Base-by-base conservation (phyloP, 305 asterid genomes). In the Solanum hybrid region DNA sequence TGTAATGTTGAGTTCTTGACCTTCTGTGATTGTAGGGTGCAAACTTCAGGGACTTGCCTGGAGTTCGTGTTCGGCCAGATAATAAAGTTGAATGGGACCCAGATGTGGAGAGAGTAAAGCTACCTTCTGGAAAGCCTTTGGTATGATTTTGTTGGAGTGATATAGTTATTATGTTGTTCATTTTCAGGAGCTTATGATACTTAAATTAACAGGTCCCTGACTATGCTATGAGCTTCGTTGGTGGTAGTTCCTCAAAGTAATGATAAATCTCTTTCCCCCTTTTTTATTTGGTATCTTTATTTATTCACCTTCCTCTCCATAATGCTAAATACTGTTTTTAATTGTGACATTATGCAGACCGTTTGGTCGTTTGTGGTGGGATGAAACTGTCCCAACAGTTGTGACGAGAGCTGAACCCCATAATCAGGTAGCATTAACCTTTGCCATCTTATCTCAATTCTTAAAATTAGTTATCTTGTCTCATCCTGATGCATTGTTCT, bases 331-430 rank as follows among this genome's bases (percentile, higher is more conserved):
- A 13, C 27, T 16, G 71, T 26, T 81, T 66, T 87, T 86, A 24
- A 81, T 12, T 13, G 66, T 69, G 3, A 1, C 64, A 26, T 27
- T 22, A 22, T 93, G 90, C 90, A 97, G 99, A 90, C 99, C 99
- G 9, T 97, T 97, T 93, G 96, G 96, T 5, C 96, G 99, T 8
- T 76, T 97, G 64, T 97, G 99, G 99, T 97, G 98, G 97, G 98
- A 97, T 26, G 96, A 95, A 85, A 97, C 95, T 8, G 98, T 97
- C 20, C 95, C 98, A 1, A 97, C 99, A 0, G 99, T 97, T 71
- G 95, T 96, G 17, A 94, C 98, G 4, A 87, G 93, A 27, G 93
- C 94, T 0, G 91, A 93, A 11, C 94, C 94, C 5, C 94, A 93
- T 56, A 93, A 93, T 46, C 94, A 93, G 91, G 94, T 90, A 73